Base-by-base conservation (phyloP, 345 rosid genomes). In the Passiflora organensis region DNA sequence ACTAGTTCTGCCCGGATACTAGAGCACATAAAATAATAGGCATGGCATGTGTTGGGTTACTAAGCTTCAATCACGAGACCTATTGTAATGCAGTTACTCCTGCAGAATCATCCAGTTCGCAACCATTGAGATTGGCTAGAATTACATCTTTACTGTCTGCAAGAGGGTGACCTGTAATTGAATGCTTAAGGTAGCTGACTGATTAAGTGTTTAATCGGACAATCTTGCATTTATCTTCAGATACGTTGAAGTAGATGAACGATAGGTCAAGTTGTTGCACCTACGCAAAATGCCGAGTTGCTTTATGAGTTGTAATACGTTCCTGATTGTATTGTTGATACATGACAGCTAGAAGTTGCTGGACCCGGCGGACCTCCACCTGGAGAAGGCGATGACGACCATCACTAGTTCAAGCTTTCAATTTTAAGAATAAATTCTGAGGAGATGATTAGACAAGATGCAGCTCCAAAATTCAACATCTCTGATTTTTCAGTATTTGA, bases 311-410 rank as follows among this genome's bases (percentile, higher is more conserved):
- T 41, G 4, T 15, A 18, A 25, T 39, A 58, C 34, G 62, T 51
- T 62, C 36, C 63, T 67, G 22, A 64, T 59, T n/a, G 1, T 34
- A 43, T 13, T 43, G 47, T 21, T 49, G 21, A 45, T 65, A 37
- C 55, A 47, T 64, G 56, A 50, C 82, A 85, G 96, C 85, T 93
- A 66, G 89, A 89, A 73, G 95, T 89, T 56, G 89, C 80, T 48
- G 96, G 97, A 28, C 93, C 96, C 4, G 97, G 95, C 55, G 96
- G 91, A 59, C 80, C 83, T 16, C 96, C 98, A 0, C 83, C 82
- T 51, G 97, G 86, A 53, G 85, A 82, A 55, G 91, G 79, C 1
- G 89, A 80, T 10, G 80, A 76, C 13, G 62, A 59, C 16, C 43
- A 57, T 58, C 71, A 60, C 60, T 67, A 48, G 36, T 65, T 18